Percentiles rank a stretch among this genome's conserved stretches.
These are phyloP conservation scores for Amanita jacksonii DNA, from an alignment of 768 basidiomycete genomes.

Conservation along the genomic window DNA sequence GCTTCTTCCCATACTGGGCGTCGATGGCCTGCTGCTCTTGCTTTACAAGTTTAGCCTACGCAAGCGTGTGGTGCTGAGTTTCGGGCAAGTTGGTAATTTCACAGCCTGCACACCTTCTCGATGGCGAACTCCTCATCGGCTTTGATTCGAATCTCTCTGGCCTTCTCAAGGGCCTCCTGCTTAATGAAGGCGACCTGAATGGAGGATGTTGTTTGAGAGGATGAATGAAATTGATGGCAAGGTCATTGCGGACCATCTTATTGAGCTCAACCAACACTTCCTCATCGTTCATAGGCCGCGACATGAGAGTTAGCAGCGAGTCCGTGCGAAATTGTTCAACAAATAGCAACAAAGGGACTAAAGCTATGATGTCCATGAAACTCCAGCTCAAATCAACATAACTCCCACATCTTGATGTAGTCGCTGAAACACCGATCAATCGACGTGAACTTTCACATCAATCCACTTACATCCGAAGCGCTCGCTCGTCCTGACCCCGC, in stretches of 20 bases:
- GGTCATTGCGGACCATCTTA: slow-evolving; percentile 70
- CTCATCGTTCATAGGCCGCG: slow-evolving; percentile 83
- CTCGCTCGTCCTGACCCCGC: slow-evolving; percentile 38
- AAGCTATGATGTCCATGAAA: too few species aligned
- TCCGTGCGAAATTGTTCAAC: slow-evolving; percentile 1
- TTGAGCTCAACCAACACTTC: slow-evolving; percentile 97
- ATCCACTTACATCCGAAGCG: slow-evolving; percentile 57
- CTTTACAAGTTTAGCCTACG: slow-evolving; percentile 91
- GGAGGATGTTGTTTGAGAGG: not conserved
- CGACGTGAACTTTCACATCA: slow-evolving; percentile 11
- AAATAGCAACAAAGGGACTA: not conserved
- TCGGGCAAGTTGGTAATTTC: not conserved
- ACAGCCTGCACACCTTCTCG: slow-evolving; percentile 60
- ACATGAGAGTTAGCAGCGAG: too few species aligned
- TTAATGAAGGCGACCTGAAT: slow-evolving; percentile 92
- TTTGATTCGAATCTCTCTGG: slow-evolving; percentile 92
- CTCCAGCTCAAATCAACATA: slow-evolving; percentile 15
- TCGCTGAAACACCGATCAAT: slow-evolving; percentile 22
- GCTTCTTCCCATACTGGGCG: slow-evolving; percentile 90
- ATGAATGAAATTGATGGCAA: not conserved
- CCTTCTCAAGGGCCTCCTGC: slow-evolving; percentile 97
- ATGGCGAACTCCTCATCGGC: slow-evolving; percentile 99
- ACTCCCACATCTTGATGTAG: slow-evolving; percentile 42
- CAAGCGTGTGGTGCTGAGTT: not conserved
- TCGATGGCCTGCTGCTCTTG: slow-evolving; percentile 95